Base-by-base conservation (phyloP, 2,329 filamentous ascomycete species). In the Aspergillus sp. region DNA sequence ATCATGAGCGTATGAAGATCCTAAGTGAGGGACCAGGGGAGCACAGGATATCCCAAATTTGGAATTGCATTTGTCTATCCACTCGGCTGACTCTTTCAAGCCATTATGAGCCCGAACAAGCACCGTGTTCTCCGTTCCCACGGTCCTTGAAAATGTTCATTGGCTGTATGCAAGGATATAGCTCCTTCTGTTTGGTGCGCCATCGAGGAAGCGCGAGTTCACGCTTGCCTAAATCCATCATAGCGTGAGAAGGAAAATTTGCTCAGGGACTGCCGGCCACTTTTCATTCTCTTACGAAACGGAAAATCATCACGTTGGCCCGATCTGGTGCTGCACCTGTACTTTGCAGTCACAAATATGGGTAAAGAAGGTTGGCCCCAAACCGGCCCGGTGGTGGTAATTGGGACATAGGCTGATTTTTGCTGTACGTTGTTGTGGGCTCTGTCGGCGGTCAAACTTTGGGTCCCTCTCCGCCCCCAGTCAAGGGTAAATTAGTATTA, bases 201-300 rank as follows among this genome's bases (percentile, higher is more conserved):
- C 19, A 19, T 19, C 19, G 19, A 19, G 19, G 2, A 19, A 19
- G 19, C 19, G 19, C 19, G 1, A 19, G 19, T 19, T 19, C 19
- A 19, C 19, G 19, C 19, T 19, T 19, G 19, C 19, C 19, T 19
- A 19, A 19, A 19, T 19, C 19, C 19, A 19, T 19, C 19, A 19
- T 32, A 28, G 36, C 8, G 19, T 39, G 36, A 39, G 36, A 39
- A 26, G 19, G 19, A 2, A 8, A 39, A 26, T 39, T 26, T 27
- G 12, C 26, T 19, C 7, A 27, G 36, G 36, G 2, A 39, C 19
- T 19, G 19, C 19, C 19, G 36, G 36, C 26, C 36, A 26, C 19
- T 39, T 33, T 28, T 26, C 32, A 45, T 47, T 38, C 33, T 44
- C 39, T 48, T 48, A 50, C 45, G 45, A 42, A 45, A 43, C 10